Conservation (phyloP, 169 alveolate genomes). For the Plasmodium adleri region DNA sequence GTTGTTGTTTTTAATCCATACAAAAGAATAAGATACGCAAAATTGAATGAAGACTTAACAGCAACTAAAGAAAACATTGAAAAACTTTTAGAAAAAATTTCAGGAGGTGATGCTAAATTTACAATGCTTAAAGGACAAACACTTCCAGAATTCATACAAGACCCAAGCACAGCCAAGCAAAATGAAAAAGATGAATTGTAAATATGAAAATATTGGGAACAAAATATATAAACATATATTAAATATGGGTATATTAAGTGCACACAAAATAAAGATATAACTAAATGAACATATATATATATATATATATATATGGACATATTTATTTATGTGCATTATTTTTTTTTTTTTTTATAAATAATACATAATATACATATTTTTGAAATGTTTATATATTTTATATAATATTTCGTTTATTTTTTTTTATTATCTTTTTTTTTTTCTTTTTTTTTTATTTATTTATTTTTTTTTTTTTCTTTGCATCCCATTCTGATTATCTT, state of each 20-base stretch:
- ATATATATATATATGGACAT: neutral
- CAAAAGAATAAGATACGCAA: slow-evolving; percentile 85
- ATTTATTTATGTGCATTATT: neutral
- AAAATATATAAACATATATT: neutral
- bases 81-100: slow-evolving; percentile 87
- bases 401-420: no score
- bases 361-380: neutral
- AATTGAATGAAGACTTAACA: slow-evolving; percentile 80
- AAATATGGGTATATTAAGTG: neutral
- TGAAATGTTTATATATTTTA: neutral
- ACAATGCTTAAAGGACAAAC: slow-evolving; percentile 85
- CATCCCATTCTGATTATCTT: no score
- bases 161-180: slow-evolving; percentile 9
- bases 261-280: neutral
- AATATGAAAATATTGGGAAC: neutral
- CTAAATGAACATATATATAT: neutral
- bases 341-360: neutral
- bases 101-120: slow-evolving; percentile 90
- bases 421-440: no score
- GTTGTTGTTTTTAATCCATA: slow-evolving; percentile 89
- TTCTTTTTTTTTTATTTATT: no score
- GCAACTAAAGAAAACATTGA: slow-evolving; percentile 84
- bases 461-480: no score
- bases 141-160: slow-evolving; percentile 83
- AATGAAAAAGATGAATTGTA: slow-evolving; percentile 52